These are phyloP conservation scores for Phytophthora sp. DNA, from an alignment of 352 stramenopile species.

Conservation along the genomic window DNA sequence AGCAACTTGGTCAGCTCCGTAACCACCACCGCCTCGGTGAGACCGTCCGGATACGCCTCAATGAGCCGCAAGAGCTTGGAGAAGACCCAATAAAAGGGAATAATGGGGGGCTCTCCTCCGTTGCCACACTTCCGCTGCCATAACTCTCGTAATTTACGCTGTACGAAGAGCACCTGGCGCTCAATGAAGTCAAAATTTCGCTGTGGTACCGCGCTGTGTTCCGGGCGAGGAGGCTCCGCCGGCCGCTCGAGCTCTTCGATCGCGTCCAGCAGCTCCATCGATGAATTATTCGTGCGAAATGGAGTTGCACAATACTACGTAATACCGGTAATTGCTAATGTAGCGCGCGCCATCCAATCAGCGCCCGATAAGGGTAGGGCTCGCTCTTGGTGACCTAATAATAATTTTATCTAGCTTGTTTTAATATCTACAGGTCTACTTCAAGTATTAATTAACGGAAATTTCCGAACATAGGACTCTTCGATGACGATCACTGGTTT, in stretches of 20 bases:
- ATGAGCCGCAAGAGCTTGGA: slow-evolving; percentile 60
- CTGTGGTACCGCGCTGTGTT: neutral
- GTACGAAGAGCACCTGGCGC: slow-evolving; percentile 48
- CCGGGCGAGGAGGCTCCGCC: neutral
- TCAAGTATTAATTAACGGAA: no score
- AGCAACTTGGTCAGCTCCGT: slow-evolving; percentile 64
- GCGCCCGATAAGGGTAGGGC: no score
- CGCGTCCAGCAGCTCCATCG: slow-evolving; percentile 73
- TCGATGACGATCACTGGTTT: no score
- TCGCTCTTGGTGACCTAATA: no score
- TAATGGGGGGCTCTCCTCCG: slow-evolving; percentile 10
- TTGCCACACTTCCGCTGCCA: slow-evolving; percentile 44
- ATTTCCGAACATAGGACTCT: no score
- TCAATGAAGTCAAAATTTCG: slow-evolving; percentile 48
- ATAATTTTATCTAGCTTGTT: no score
- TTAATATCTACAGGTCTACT: no score
- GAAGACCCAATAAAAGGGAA: slow-evolving; percentile 68
- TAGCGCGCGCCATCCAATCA: no score
- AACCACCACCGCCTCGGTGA: slow-evolving; percentile 67
- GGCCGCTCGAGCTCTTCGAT: slow-evolving; percentile 55
- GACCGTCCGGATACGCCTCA: slow-evolving; percentile 70
- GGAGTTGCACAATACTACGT: no score
- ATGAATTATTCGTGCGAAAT: no score
- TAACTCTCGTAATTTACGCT: slow-evolving; percentile 46
- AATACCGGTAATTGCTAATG: no score